Evolutionary conservation across 805 yeast genomes (phyloP), one percentile per base, ranked within the genome.

Genomic region (Wickerhamomyces sydowiorum): DNA sequence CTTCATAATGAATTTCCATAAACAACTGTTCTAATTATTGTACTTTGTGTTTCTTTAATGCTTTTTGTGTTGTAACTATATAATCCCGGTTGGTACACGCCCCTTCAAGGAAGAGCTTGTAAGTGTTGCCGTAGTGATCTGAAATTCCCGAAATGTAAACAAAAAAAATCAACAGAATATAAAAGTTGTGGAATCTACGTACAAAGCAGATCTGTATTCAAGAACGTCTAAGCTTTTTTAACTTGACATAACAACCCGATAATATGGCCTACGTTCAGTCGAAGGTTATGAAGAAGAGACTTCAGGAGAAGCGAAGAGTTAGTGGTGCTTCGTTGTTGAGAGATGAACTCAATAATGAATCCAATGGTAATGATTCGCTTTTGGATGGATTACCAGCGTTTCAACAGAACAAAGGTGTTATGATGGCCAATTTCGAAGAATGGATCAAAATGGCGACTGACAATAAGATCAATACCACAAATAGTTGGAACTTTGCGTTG

Each of bases 401-500:
- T 17, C 54, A 53, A 28, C 54, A 52, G 39, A 65, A 67, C 42
- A 60, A 60, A 39, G 62, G 70, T 23, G 64, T 66, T 2, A 65
- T 69, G 66, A 55, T 65, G 61, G 78, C 74, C 14, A 73, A 80
- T 52, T 84, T 83, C 51, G 91, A 86, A 51, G 76, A 76, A 59
- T 86, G 95, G 93, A 81, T 86, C 67, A 79, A 80, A 46, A 73
- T 86, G 70, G 90, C 88, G 20, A 82, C 88, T 1, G 89, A 82
- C 52, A 86, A 86, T 50, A 88, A 86, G 59, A 87, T 89, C 65
- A 90, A 85, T 46, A 74, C 88, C 0, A 70, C 82, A 29, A 90
- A 90, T 60, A 80, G 93, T 54, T 90, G 96, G 96, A 83, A 85
- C 52, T 80, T 88, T 57, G 96, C 90, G 0, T 70, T 90, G 54